Evolutionary conservation across 2,329 filamentous ascomycete genomes (phyloP).

Genomic region (Venturia carpophila): DNA sequence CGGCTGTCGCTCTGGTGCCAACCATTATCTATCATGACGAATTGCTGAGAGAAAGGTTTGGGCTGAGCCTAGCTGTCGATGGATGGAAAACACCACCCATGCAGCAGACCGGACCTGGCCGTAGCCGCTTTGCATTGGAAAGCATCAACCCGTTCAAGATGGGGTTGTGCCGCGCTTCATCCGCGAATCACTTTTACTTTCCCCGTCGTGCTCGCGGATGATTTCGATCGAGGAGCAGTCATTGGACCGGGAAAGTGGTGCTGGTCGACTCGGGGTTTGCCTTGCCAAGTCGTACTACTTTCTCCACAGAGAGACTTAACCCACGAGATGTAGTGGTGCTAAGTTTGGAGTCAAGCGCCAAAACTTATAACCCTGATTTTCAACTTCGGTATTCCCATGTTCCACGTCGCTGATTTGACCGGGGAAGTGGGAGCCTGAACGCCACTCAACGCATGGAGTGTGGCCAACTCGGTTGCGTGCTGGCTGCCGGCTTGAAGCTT

Average conservation of each 20-base stretch:
- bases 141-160: background rate
- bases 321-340: no score
- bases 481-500: background rate
- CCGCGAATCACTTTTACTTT: background rate
- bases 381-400: background rate
- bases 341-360: background rate
- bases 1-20: background rate
- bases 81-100: background rate
- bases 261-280: no score
- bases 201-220: background rate
- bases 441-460: background rate
- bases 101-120: background rate
- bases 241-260: no score
- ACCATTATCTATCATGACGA: background rate
- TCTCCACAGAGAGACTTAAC: no score
- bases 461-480: background rate
- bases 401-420: background rate
- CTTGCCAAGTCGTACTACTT: no score
- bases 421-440: conserved; percentile 8
- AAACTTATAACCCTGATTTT: no score
- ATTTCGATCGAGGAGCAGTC: no score
- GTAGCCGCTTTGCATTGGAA: background rate
- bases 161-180: conserved; percentile 2
- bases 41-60: background rate
- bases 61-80: background rate